Evolutionary conservation across 2,329 filamentous ascomycete species (phyloP).

Genomic region (Cordyceps pruinosa): DNA sequence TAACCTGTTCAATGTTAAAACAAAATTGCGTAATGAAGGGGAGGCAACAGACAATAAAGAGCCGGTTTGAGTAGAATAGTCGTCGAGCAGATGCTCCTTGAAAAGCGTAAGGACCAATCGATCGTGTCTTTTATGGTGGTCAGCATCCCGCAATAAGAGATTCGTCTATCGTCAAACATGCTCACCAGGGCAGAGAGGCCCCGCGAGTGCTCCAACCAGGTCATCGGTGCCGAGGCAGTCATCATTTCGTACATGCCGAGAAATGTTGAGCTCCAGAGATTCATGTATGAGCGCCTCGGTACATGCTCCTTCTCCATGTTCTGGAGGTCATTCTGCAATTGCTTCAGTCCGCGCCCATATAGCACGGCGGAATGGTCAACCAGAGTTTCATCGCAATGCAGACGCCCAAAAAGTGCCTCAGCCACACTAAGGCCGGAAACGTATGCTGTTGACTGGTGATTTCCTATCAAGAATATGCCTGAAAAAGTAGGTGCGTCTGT

Average conservation of each 20-base stretch:
- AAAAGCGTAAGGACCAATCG: slow-evolving; percentile 10
- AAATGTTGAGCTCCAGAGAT: slow-evolving; percentile 13
- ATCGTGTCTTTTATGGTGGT: background rate
- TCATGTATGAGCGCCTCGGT: slow-evolving; percentile 10
- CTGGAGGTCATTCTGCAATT: slow-evolving; percentile 7
- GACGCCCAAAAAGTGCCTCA: slow-evolving; percentile 13
- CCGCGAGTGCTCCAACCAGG: slow-evolving; percentile 1
- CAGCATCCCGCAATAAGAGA: background rate
- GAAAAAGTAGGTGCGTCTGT: slow-evolving; percentile 14
- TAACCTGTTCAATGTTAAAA: background rate
- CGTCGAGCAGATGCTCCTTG: slow-evolving; percentile 9
- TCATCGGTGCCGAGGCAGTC: slow-evolving; percentile 5
- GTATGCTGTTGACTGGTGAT: slow-evolving; percentile 11
- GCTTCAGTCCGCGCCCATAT: slow-evolving; percentile 9
- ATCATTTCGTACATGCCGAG: slow-evolving; percentile 14
- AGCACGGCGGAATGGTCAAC: slow-evolving; percentile 8
- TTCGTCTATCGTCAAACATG: background rate
- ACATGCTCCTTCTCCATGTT: slow-evolving; percentile 3
- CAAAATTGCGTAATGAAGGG: background rate
- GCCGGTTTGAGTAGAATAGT: background rate
- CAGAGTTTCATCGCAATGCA: slow-evolving; percentile 11
- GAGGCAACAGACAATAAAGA: background rate
- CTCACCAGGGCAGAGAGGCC: background rate
- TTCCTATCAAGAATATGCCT: slow-evolving; percentile 8
- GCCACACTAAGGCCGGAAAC: slow-evolving; percentile 12